phyloP scores from a whole-genome alignment of 2,329 filamentous ascomycete genomes.

The Paecilomyces niveus region DNA sequence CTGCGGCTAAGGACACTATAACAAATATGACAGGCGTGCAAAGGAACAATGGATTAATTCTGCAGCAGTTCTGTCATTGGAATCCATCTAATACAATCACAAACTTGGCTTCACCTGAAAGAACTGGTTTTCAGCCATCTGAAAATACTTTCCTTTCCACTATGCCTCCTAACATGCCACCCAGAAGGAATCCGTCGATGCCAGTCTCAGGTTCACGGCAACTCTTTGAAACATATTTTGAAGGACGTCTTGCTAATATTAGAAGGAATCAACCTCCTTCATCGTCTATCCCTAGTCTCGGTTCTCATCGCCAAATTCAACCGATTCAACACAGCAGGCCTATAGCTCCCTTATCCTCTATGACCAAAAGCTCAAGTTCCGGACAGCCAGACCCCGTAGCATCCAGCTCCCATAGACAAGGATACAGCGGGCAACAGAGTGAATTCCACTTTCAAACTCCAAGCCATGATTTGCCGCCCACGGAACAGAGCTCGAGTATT shows the following conservation, averaged over 20 bases:
- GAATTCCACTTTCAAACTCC: background rate
- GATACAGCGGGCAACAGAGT: background rate
- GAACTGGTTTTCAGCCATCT: background rate
- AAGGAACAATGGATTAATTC: background rate
- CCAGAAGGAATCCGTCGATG: background rate
- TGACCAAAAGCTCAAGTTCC: background rate
- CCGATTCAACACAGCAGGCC: background rate
- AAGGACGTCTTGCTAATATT: no score
- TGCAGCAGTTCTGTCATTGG: background rate
- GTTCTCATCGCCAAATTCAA: background rate
- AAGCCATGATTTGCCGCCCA: background rate
- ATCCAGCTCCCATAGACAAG: background rate
- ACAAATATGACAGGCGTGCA: background rate
- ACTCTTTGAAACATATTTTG: background rate
- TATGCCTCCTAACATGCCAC: background rate
- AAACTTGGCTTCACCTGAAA: background rate
- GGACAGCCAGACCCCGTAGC: background rate
- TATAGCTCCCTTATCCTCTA: background rate
- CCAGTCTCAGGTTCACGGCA: background rate
- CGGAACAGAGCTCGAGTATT: background rate
- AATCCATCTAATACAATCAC: background rate
- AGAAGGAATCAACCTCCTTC: background rate
- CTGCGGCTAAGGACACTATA: slow-evolving; percentile 4
- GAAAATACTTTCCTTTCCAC: background rate
- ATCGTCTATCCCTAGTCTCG: background rate